These are phyloP conservation scores for Stentor coeruleus DNA, from an alignment of 73 alveolate species.

Conservation along the genomic window DNA sequence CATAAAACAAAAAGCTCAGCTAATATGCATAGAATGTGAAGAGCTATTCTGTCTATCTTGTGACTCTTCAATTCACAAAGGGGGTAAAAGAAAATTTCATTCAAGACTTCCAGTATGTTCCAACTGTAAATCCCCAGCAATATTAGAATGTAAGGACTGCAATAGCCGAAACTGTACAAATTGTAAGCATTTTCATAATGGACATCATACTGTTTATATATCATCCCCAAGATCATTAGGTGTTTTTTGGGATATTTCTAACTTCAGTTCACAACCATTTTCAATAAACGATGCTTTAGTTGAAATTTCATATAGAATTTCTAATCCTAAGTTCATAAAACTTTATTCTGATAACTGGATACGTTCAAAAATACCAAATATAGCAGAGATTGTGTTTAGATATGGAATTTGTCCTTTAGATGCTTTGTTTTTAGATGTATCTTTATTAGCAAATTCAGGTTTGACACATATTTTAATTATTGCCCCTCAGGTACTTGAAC, in stretches of 20 bases:
- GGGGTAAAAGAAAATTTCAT: slow-evolving; percentile 52
- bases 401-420: not conserved
- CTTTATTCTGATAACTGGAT: not conserved
- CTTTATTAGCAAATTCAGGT: not conserved
- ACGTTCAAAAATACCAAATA: too few relatives aligned
- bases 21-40: slow-evolving; percentile 45
- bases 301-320: not conserved
- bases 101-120: not conserved
- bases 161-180: not conserved
- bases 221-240: not conserved
- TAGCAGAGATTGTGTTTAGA: not conserved
- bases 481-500: not conserved
- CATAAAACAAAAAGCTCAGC: slow-evolving; percentile 35
- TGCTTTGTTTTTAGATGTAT: not conserved
- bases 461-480: not conserved
- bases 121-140: not conserved
- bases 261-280: not conserved
- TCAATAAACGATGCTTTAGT: not conserved
- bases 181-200: not conserved
- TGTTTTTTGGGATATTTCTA: not conserved
- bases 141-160: not conserved
- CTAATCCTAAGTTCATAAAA: not conserved
- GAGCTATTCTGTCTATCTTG: slow-evolving; percentile 49
- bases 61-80: slow-evolving; percentile 42
- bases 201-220: not conserved